Percentiles rank a stretch among this genome's conserved stretches.
Evolutionary conservation across 805 yeast species (phyloP).

Genomic region (Monosporozyma unispora): DNA sequence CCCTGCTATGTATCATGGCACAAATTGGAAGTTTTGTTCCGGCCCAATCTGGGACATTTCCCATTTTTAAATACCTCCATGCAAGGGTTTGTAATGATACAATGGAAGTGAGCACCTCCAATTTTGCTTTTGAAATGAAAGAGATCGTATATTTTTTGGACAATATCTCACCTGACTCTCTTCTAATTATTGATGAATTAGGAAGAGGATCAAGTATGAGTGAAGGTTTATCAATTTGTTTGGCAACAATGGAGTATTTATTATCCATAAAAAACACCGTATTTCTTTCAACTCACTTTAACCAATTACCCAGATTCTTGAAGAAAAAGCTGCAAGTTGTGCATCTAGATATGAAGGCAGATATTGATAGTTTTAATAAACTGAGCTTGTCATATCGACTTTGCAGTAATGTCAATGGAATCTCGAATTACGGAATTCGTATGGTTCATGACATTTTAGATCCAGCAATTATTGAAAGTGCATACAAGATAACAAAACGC

Average conservation of each 20-base stretch:
- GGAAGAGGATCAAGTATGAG: slow-evolving; percentile 44
- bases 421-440: slow-evolving; percentile 29
- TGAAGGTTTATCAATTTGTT: slow-evolving; percentile 46
- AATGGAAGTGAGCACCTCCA: slow-evolving; percentile 31
- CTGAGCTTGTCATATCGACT: slow-evolving; percentile 29
- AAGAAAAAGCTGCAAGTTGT: slow-evolving; percentile 28
- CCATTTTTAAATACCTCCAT: slow-evolving; percentile 32
- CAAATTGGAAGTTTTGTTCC: slow-evolving; percentile 51
- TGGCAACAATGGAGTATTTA: slow-evolving; percentile 36
- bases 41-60: slow-evolving; percentile 36
- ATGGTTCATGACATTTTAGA: slow-evolving; percentile 24
- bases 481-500: slow-evolving; percentile 16
- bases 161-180: slow-evolving; percentile 24
- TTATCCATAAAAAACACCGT: slow-evolving; percentile 24
- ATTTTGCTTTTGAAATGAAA: slow-evolving; percentile 40
- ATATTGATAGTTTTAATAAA: slow-evolving; percentile 7
- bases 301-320: slow-evolving; percentile 33
- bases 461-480: slow-evolving; percentile 19
- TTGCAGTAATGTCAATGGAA: slow-evolving; percentile 13
- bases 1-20: slow-evolving; percentile 41
- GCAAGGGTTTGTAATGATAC: slow-evolving; percentile 34
- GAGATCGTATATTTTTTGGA: slow-evolving; percentile 40
- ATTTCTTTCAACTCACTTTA: slow-evolving; percentile 39
- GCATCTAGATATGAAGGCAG: slow-evolving; percentile 33
- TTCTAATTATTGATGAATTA: slow-evolving; percentile 46